Base-by-base conservation (phyloP, 2,329 filamentous ascomycete species). In the Xylariaceae sp. region DNA sequence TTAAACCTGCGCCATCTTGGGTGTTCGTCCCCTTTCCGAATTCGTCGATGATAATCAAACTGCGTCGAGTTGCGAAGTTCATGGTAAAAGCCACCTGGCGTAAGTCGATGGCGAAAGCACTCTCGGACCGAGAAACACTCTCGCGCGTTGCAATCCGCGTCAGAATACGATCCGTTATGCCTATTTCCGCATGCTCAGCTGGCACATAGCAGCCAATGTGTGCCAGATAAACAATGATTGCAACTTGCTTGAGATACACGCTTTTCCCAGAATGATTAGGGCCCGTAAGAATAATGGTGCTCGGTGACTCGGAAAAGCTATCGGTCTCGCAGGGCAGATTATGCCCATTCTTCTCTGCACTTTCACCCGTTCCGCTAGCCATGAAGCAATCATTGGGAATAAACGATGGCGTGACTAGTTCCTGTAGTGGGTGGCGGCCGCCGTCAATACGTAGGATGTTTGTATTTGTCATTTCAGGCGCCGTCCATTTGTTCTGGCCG, bases 221-320 rank as follows among this genome's bases (percentile, higher is more conserved):
- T 0, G 94, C 89, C 70, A 99, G 80, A 67, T 94, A 96, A 11
- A 95, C 85, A 55, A 96, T 94, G 48, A 96, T 74, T 3, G 91
- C 94, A 34, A 89, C 83, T 69, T 99, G 92, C 70, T 95, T 99
- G 67, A 97, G 79, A 70, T 96, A 97, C 0, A 97, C 83, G 63
- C 91, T 97, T 71, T 99, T 99, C 0, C 94, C 94, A 0, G 94
- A 97, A 68, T 94, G 95, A 64, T 99, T 99, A 3, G 94, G 91
- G 0, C 94, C 94, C 0, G 94, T 97, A 64, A 99, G 71, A 4
- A 96, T 74, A 9, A 96, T 69, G 72, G 90, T 86, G 60, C 81
- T 89, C 9, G 88, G 84, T 2, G 70, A 61, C 4, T 61, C 56
- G 19, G 50, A 51, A 6, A 52, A 56, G 30, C 47, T 51, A 41